phyloP scores from a whole-genome alignment of 1,284 basidiomycete species.

The Ceratobasidium sp. region DNA sequence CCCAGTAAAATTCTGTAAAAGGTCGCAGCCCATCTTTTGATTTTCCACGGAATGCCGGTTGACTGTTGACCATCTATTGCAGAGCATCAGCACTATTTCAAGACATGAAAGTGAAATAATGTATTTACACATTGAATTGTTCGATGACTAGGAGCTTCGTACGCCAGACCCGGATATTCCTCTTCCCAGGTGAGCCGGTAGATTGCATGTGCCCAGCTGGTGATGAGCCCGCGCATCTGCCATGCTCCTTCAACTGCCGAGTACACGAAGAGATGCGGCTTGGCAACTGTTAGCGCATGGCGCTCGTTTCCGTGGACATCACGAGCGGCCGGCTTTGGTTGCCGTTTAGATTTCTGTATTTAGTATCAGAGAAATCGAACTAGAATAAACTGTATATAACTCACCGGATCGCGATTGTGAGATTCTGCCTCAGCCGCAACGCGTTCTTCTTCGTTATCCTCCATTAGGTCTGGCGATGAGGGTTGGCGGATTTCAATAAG shows the following conservation, averaged over 20 bases:
- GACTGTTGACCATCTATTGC: too few relatives aligned
- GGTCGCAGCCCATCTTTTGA: not conserved
- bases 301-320: not conserved
- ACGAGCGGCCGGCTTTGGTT: not conserved
- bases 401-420: not conserved
- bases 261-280: not conserved
- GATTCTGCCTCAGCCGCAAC: not conserved
- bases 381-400: not conserved
- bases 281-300: not conserved
- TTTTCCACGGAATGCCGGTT: not conserved
- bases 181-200: not conserved
- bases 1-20: not conserved
- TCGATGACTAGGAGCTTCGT: too few relatives aligned
- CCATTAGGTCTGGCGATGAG: not conserved
- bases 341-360: not conserved
- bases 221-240: not conserved
- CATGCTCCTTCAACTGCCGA: not conserved
- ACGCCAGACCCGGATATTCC: too few relatives aligned
- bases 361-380: not conserved
- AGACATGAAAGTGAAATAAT: too few relatives aligned
- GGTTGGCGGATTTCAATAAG: not conserved
- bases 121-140: too few relatives aligned
- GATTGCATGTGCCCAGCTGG: not conserved
- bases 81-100: too few relatives aligned
- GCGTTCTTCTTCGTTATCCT: not conserved